These are phyloP conservation scores for Globisporangium alternatum DNA, from an alignment of 352 stramenopile genomes.

Conservation along the genomic window DNA sequence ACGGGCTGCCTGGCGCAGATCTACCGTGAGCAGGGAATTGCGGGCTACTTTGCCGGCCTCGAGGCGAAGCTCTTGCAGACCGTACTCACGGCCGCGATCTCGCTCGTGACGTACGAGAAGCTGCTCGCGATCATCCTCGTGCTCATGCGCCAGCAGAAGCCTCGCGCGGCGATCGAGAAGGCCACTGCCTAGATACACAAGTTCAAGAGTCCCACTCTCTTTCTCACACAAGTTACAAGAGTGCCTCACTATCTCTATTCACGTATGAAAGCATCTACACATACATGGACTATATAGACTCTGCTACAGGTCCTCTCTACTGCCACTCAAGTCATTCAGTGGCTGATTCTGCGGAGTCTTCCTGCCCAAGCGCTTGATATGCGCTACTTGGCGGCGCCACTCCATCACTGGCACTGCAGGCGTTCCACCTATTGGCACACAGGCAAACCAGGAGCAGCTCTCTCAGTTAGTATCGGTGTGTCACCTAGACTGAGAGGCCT, in stretches of 20 bases:
- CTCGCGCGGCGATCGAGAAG: conserved; percentile 31
- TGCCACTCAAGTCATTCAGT: neutral
- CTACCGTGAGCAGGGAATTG: conserved; percentile 60
- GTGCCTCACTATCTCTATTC: neutral
- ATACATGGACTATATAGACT: neutral
- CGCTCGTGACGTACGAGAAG: conserved; percentile 94
- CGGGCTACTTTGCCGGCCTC: conserved; percentile 88
- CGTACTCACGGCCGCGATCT: conserved; percentile 91
- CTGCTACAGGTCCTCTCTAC: neutral
- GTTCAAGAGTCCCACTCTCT: no score
- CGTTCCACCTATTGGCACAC: conserved; percentile 41
- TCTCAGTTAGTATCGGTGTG: neutral
- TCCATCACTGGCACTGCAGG: conserved; percentile 80
- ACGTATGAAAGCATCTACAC: neutral
- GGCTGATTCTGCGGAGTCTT: conserved; percentile 20
- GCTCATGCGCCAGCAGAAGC: conserved; percentile 37
- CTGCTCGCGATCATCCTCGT: conserved; percentile 64
- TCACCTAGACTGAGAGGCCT: neutral
- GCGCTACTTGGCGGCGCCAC: conserved; percentile 67
- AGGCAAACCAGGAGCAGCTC: neutral
- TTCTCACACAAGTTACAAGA: no score
- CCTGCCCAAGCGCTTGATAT: conserved; percentile 45
- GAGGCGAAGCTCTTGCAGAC: conserved; percentile 94
- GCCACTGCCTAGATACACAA: conserved; percentile 27
- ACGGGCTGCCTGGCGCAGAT: conserved; percentile 53